A percentile compares a stretch with the other conserved stretches of the same genome.
phyloP scores from a whole-genome alignment of 1,284 basidiomycete species.

The Cronartium quercuum region DNA sequence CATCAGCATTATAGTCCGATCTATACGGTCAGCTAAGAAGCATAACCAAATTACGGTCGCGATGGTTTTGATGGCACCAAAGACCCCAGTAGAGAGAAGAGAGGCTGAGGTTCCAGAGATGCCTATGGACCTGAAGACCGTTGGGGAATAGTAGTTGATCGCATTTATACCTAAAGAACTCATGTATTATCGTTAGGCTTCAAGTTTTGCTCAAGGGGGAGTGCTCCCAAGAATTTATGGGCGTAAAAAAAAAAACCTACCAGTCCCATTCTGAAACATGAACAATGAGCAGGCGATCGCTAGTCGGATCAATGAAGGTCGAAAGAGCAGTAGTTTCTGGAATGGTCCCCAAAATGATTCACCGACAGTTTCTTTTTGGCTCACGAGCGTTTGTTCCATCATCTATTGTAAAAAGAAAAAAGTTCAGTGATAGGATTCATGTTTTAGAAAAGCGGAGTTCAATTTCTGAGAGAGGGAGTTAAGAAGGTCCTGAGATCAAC shows the following conservation, averaged over 20 bases:
- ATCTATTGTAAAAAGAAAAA: neutral
- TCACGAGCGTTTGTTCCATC: neutral
- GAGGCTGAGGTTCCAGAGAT: conserved; percentile 53
- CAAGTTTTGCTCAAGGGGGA: too few species aligned
- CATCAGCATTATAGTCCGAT: conserved; percentile 55
- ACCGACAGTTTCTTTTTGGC: neutral
- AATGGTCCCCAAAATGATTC: conserved; percentile 12
- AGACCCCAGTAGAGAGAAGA: conserved; percentile 71
- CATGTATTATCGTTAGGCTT: too few species aligned
- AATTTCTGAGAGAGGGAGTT: too few species aligned
- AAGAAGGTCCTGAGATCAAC: too few species aligned
- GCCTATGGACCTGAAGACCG: conserved; percentile 60
- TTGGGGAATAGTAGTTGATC: conserved; percentile 63
- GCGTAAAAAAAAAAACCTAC: conserved; percentile 43
- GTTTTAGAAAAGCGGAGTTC: too few species aligned
- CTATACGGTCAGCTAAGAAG: conserved; percentile 59
- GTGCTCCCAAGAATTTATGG: too few species aligned
- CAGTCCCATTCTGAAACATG: conserved; percentile 40
- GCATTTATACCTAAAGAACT: conserved; percentile 43
- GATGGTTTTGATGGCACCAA: conserved; percentile 69
- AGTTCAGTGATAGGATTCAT: too few species aligned
- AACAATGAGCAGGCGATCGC: conserved; percentile 32
- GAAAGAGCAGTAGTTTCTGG: conserved; percentile 31
- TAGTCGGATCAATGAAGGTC: conserved; percentile 19
- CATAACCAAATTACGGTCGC: conserved; percentile 62